Evolutionary conservation across 2,329 filamentous ascomycete species (phyloP).

Genomic region (Trichoderma gracile): DNA sequence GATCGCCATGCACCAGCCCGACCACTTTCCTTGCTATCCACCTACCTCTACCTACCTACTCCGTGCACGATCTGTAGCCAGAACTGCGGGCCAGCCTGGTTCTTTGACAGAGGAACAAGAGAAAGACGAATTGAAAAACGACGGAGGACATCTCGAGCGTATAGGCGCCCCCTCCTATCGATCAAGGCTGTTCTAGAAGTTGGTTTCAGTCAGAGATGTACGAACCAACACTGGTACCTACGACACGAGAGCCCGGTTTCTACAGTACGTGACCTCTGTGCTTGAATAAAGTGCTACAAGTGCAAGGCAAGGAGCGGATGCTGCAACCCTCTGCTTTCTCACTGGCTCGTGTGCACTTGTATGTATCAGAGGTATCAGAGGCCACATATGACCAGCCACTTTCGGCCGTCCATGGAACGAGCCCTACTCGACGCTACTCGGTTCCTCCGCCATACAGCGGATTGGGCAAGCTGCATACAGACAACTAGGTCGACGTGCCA

Average conservation of each 20-base stretch:
- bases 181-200: constrained; percentile 15
- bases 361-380: neutral
- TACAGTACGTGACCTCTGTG: too few species aligned
- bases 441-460: neutral
- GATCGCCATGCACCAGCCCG: neutral
- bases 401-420: neutral
- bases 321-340: neutral
- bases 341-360: too few species aligned
- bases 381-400: neutral
- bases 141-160: neutral
- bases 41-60: neutral
- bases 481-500: neutral
- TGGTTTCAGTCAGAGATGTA: neutral
- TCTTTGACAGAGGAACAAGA: neutral
- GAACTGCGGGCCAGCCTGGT: neutral
- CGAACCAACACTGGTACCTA: too few species aligned
- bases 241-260: too few species aligned
- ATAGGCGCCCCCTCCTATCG: neutral
- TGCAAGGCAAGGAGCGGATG: neutral
- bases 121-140: neutral
- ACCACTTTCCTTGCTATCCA: neutral
- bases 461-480: constrained; percentile 6
- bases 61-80: neutral
- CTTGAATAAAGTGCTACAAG: too few species aligned
- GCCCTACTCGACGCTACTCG: neutral